These are phyloP conservation scores for Penicillium italicum DNA, from an alignment of 2,329 filamentous ascomycete species.

Conservation along the genomic window DNA sequence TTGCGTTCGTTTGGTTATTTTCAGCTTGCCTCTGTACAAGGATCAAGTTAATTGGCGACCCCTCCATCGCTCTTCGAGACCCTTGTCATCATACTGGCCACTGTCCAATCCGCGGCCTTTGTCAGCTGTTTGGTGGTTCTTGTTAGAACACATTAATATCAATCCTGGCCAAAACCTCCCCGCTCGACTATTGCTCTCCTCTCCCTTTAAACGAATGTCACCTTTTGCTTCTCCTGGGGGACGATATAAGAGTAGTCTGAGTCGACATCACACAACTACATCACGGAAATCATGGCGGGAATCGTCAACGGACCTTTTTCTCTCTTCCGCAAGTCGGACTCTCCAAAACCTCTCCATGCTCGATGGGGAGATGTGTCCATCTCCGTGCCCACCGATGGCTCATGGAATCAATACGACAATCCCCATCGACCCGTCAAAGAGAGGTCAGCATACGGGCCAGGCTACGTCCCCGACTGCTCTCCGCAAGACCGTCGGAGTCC, in stretches of 20 bases:
- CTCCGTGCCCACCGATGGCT: constrained; percentile 37
- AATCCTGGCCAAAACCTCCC: neutral
- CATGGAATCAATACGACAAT: constrained; percentile 37
- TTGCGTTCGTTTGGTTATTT: neutral
- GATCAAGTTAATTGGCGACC: constrained; percentile 12
- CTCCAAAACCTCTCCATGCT: constrained; percentile 32
- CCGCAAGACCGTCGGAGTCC: constrained; percentile 8
- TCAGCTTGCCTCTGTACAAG: neutral
- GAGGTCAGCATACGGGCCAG: constrained; percentile 26
- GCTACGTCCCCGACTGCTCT: constrained; percentile 26
- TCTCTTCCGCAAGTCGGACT: constrained; percentile 30
- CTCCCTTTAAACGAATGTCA: constrained; percentile 7
- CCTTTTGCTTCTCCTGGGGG: neutral
- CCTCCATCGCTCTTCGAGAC: constrained; percentile 7
- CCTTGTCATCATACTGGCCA: constrained; percentile 10
- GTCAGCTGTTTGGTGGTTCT: neutral
- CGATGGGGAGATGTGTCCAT: constrained; percentile 41
- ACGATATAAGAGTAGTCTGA: neutral
- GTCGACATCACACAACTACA: neutral
- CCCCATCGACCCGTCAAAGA: constrained; percentile 21
- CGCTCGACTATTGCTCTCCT: neutral
- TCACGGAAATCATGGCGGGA: constrained; percentile 24
- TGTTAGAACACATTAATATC: constrained; percentile 7
- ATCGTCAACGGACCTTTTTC: constrained; percentile 30
- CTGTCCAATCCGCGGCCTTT: constrained; percentile 15